phyloP scores from a whole-genome alignment of 2,329 filamentous ascomycete genomes.

The Fusarium protoensiforme region DNA sequence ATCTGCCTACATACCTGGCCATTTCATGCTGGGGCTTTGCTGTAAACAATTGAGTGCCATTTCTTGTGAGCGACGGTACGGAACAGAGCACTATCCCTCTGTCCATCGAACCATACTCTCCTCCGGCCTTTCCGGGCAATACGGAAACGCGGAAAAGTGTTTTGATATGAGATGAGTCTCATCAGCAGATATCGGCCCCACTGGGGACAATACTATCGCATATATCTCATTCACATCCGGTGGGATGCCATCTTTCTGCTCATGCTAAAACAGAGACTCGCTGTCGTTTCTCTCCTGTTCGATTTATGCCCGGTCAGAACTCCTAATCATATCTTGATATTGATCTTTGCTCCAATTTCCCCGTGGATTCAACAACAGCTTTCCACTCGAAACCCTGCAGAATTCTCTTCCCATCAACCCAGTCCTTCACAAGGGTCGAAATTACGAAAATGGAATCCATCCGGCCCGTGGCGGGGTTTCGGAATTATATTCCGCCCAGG shows the following conservation, averaged over 20 bases:
- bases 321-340: not conserved
- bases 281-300: not conserved
- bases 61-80: not conserved
- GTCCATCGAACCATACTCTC: not conserved
- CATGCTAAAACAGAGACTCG: not conserved
- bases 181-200: not conserved
- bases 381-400: not conserved
- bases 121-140: not conserved
- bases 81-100: not conserved
- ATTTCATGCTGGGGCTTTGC: not conserved
- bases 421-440: not conserved
- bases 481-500: slow-evolving; percentile 19
- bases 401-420: not conserved
- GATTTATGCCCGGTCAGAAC: no score
- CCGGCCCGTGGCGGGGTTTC: slow-evolving; percentile 8
- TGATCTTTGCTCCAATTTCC: no score
- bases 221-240: not conserved
- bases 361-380: not conserved
- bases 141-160: not conserved
- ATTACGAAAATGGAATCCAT: not conserved
- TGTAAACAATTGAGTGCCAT: not conserved
- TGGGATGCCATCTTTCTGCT: not conserved
- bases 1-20: not conserved
- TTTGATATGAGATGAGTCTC: not conserved
- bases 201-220: not conserved